Evolutionary conservation across 371 early-diverging fungal species (phyloP).

Genomic region (Actinomortierella ambigua): DNA sequence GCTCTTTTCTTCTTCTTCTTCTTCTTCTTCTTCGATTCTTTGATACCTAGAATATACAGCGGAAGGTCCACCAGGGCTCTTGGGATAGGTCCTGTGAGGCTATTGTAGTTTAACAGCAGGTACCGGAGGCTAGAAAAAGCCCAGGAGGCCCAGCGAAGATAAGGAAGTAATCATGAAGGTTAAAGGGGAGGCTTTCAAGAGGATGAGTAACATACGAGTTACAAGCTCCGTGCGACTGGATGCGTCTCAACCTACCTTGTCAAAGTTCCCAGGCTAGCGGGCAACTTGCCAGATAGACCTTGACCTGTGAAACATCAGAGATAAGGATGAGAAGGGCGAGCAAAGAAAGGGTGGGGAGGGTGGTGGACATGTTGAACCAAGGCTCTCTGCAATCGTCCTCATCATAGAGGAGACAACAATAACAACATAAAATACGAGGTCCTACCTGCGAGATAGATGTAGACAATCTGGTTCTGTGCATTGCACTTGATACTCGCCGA

Average conservation of each 20-base stretch:
- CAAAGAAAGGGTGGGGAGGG: neutral
- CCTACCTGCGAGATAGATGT: constrained; percentile 31
- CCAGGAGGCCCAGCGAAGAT: too few species aligned
- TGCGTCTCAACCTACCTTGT: constrained; percentile 16
- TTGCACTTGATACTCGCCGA: constrained; percentile 33
- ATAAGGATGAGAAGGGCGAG: neutral
- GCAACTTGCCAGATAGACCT: constrained; percentile 22
- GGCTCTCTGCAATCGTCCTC: too few species aligned
- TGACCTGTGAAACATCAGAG: too few species aligned
- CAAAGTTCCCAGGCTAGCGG: constrained; percentile 23
- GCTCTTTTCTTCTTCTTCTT: too few species aligned
- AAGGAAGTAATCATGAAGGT: too few species aligned
- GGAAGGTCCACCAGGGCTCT: constrained; percentile 18
- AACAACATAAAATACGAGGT: too few species aligned
- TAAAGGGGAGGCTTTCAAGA: too few species aligned
- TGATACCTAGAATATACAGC: constrained; percentile 23
- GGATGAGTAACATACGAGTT: too few species aligned
- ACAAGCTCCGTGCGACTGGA: too few species aligned
- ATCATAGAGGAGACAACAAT: too few species aligned
- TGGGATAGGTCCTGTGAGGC: constrained; percentile 26
- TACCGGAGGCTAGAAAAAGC: constrained; percentile 30
- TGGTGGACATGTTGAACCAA: too few species aligned
- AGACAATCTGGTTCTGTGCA: constrained; percentile 21
- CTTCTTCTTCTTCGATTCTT: too few species aligned
- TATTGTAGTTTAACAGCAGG: constrained; percentile 30